A percentile compares a stretch with the other conserved stretches of the same genome.
phyloP scores from a whole-genome alignment of 495 filamentous ascomycete genomes.

The Aspergillus cavernicola region DNA sequence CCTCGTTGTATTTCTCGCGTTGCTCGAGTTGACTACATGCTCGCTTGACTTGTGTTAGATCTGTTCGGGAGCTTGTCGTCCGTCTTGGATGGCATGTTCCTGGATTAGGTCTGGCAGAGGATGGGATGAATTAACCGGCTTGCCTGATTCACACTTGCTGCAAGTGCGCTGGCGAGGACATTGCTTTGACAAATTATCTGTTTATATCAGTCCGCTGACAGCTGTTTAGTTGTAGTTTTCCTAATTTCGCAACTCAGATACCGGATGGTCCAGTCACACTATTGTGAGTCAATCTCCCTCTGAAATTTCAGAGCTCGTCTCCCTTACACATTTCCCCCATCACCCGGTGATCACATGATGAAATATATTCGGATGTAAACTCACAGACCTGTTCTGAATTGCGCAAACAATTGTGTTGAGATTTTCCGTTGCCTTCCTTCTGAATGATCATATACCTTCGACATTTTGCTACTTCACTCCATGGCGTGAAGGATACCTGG shows the following conservation, averaged over 20 bases:
- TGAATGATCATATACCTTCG: conserved; percentile 48
- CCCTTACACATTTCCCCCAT: not conserved
- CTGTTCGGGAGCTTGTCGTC: conserved; percentile 32
- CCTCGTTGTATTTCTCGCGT: conserved; percentile 24
- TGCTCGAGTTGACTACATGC: conserved; percentile 35
- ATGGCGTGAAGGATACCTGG: not conserved
- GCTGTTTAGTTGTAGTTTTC: conserved; percentile 1
- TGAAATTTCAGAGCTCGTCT: not conserved
- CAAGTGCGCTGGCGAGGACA: conserved; percentile 10
- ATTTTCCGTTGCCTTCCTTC: conserved; percentile 99
- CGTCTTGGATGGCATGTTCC: conserved; percentile 53
- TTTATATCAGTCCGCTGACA: conserved; percentile 3
- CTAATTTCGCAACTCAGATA: not conserved
- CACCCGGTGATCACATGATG: conserved; percentile 53
- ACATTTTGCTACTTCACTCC: conserved; percentile 2
- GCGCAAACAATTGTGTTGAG: conserved; percentile 88
- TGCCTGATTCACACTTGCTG: conserved; percentile 47
- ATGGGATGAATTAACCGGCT: conserved; percentile 64
- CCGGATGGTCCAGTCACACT: not conserved
- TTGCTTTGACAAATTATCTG: not conserved
- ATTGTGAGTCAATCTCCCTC: not conserved
- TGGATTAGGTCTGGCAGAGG: conserved; percentile 45
- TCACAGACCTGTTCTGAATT: conserved; percentile 63
- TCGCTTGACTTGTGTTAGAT: conserved; percentile 44
- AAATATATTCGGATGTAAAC: conserved; percentile 50